These are phyloP conservation scores for Parasitella parasitica DNA, from an alignment of 371 early-diverging fungal genomes.

Conservation along the genomic window DNA sequence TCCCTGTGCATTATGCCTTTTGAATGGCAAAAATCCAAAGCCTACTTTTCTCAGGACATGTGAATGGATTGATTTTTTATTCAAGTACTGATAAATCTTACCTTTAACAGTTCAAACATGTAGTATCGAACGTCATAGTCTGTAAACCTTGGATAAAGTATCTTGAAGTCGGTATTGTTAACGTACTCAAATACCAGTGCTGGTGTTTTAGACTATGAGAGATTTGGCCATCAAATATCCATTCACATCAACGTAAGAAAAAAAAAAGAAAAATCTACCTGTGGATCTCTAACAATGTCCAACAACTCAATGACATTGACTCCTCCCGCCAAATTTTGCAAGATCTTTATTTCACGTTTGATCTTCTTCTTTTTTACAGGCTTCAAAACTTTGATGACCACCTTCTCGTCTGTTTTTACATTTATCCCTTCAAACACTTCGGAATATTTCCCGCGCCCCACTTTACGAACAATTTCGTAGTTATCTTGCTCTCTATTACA, in stretches of 20 bases:
- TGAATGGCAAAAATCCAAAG: slow-evolving; percentile 97
- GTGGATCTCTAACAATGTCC: slow-evolving; percentile 97
- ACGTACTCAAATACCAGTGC: slow-evolving; percentile 97
- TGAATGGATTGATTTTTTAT: background rate
- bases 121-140: slow-evolving; percentile 96
- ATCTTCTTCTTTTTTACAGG: slow-evolving; percentile 99
- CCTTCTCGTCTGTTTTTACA: slow-evolving; percentile 70
- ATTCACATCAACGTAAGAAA: no score
- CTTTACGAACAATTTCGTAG: slow-evolving; percentile 95
- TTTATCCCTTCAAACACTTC: slow-evolving; percentile 99
- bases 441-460: slow-evolving; percentile 99
- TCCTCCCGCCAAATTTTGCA: slow-evolving; percentile 97
- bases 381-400: slow-evolving; percentile 99
- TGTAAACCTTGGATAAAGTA: slow-evolving; percentile 74
- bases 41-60: slow-evolving; percentile 28
- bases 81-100: background rate
- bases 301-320: slow-evolving; percentile 92
- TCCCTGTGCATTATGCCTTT: slow-evolving; percentile 99
- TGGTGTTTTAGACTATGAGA: slow-evolving; percentile 89
- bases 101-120: slow-evolving; percentile 90
- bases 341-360: slow-evolving; percentile 98
- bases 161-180: slow-evolving; percentile 78
- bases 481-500: slow-evolving; percentile 66
- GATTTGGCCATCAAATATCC: no score
- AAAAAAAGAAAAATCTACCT: no score